Evolutionary conservation across 1,139 yeast species (phyloP), one percentile per base, ranked within the genome.

Genomic region (Ogataea hybrid): DNA sequence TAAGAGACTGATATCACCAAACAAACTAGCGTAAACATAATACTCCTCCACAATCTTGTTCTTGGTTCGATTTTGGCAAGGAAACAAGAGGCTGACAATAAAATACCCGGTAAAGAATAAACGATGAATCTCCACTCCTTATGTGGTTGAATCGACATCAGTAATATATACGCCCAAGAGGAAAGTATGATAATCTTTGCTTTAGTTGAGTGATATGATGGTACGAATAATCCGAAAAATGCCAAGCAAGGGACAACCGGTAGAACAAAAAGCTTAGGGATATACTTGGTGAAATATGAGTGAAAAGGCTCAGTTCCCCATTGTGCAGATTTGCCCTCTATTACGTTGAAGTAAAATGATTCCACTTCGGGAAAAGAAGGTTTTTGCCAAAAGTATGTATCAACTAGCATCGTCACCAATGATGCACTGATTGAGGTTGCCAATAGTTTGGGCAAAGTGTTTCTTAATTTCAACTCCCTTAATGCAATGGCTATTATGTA

Each of bases 81-180:
- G 2, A 85, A 87, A 39, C 75, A 70, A 5, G 95, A 83, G 3
- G 87, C 90, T 31, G 75, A 62, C 27, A 83, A 57, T 0, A 84
- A 77, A 44, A 87, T 62, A 0, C 84, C 68, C 2, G 97, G 97
- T 9, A 83, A 65, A 0, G 80, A 69, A 58, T 90, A 92, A 12
- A 84, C 67, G 39, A 92, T 79, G 54, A 90, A 92, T 53, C 97
- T 75, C 96, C 96, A 88, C 67, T 92, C 97, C 61, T 90, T 92
- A 55, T 90, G 97, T 2, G 95, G 92, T 60, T 85, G 95, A 42
- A 83, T 61, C 0, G 97, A 89, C 74, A 89, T 74, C 2, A 77
- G 59, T 2, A 69, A 52, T 23, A 88, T 71, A 58, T 69, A 90
- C 9, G 77, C 40, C 3, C 80, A 28, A 0, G 84, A 65, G 0